Base-by-base conservation (phyloP, 2,329 filamentous ascomycete species). In the Cryphonectria carpinicola region DNA sequence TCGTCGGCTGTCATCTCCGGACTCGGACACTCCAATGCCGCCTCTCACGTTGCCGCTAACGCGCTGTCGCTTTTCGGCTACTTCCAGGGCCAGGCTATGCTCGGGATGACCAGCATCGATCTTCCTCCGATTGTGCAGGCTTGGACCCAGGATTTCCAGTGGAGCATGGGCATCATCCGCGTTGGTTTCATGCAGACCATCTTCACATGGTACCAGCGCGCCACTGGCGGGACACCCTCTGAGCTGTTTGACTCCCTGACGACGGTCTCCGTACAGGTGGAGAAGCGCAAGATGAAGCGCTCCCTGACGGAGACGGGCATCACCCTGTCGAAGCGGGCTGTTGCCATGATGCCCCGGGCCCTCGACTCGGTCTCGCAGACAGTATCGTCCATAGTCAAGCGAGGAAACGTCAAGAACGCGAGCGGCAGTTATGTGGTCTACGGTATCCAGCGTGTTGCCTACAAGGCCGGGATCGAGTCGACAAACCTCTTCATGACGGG, bases 81-180 rank as follows among this genome's bases (percentile, higher is more conserved):
- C 82, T 97, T 98, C 86, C 95, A 98, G 82, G 90, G 93, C 5
- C 95, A 97, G 81, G 95, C 95, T 37, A 94, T 98, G 81, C 86
- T 97, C 76, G 95, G 95, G 74, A 91, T 98, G 81, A 93, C 91
- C 68, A 89, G 92, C 28, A 91, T 98, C 19, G 85, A 87, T 62
- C 87, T 97, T 68, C 95, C 95, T 13, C 95, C 95, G 0, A 93
- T 97, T 72, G 95, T 97, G 68, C 88, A 93, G 77, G 88, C 95
- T 0, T 98, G 95, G 95, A 97, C 95, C 1, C 95, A 98, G 82
- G 95, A 98, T 82, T 98, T 98, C 83, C 93, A 97, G 79, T 98
- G 95, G 95, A 97, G 92, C 78, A 96, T 98, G 93, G 95, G 95
- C 76, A 94, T 98, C 76, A 97, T 98, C 77, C 88, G 89, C 66